A percentile compares a stretch with the other conserved stretches of the same genome.
phyloP scores from a whole-genome alignment of 352 stramenopile genomes.

The Phytophthora cactorum region DNA sequence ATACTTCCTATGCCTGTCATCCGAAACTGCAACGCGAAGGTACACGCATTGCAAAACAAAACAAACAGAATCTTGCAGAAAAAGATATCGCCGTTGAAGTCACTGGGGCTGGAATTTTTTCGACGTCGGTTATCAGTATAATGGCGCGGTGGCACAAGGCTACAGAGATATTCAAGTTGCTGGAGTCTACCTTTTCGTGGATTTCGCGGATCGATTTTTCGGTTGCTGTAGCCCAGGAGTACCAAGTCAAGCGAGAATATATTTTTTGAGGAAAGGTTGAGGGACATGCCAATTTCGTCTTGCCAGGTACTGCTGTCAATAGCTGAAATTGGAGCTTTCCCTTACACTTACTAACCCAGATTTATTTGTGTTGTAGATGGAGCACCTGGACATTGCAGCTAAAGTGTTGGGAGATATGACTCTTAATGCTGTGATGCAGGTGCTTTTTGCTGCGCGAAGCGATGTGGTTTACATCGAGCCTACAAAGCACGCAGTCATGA shows the following conservation, averaged over 20 bases:
- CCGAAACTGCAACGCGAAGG: neutral
- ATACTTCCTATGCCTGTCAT: neutral
- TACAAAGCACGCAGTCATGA: neutral
- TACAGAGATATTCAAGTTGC: neutral
- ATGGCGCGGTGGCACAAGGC: neutral
- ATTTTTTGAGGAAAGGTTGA: neutral
- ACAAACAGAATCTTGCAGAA: neutral
- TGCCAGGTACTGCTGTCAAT: neutral
- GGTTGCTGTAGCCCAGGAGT: neutral
- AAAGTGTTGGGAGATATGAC: neutral
- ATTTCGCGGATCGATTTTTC: neutral
- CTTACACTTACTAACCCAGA: neutral
- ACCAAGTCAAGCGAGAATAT: neutral
- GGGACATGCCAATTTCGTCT: neutral
- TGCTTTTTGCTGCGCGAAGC: neutral
- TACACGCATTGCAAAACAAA: neutral
- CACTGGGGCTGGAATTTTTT: neutral
- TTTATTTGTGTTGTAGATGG: neutral
- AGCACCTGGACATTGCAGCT: neutral
- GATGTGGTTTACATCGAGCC: neutral
- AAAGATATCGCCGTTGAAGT: neutral
- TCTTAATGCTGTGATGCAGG: neutral
- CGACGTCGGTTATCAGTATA: neutral
- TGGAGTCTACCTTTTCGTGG: neutral
- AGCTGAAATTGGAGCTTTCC: neutral